These are phyloP conservation scores for Fusarium sp. DNA, from an alignment of 2,329 filamentous ascomycete genomes.

Conservation along the genomic window DNA sequence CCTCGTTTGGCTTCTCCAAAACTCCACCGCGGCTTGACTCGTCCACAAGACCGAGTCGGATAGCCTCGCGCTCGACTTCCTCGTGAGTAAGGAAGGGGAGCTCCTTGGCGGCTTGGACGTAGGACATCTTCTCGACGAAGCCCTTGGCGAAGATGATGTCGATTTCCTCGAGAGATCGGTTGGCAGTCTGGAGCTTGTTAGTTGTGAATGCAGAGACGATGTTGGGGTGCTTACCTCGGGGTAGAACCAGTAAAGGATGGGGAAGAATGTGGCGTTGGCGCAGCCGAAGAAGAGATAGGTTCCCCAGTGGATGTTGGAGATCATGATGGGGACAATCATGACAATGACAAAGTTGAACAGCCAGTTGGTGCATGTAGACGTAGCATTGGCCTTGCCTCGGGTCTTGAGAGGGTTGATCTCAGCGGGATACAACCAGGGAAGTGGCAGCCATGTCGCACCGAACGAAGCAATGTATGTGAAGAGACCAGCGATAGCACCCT, in stretches of 20 bases:
- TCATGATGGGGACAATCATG: constrained; percentile 71
- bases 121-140: constrained; percentile 65
- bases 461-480: constrained; percentile 77
- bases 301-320: constrained; percentile 66
- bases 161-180: constrained; percentile 62
- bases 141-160: constrained; percentile 70
- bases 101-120: constrained; percentile 66
- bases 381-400: constrained; percentile 56
- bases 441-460: constrained; percentile 70
- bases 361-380: constrained; percentile 72
- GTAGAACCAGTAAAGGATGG: constrained; percentile 60
- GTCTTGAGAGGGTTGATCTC: constrained; percentile 63
- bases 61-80: constrained; percentile 61
- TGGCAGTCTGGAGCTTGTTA: constrained; percentile 45
- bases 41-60: constrained; percentile 37
- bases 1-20: constrained; percentile 28
- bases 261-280: constrained; percentile 62
- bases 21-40: constrained; percentile 23
- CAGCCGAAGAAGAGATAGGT: constrained; percentile 60
- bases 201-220: accelerated
- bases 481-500: constrained; percentile 73
- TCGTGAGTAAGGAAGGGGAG: constrained; percentile 62
- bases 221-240: constrained; percentile 42
- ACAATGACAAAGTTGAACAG: constrained; percentile 60
- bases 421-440: constrained; percentile 69